Percentiles rank a stretch among this genome's conserved stretches.
Evolutionary conservation across 306 rosid species (phyloP).

Genomic region (Rosa multiflora): DNA sequence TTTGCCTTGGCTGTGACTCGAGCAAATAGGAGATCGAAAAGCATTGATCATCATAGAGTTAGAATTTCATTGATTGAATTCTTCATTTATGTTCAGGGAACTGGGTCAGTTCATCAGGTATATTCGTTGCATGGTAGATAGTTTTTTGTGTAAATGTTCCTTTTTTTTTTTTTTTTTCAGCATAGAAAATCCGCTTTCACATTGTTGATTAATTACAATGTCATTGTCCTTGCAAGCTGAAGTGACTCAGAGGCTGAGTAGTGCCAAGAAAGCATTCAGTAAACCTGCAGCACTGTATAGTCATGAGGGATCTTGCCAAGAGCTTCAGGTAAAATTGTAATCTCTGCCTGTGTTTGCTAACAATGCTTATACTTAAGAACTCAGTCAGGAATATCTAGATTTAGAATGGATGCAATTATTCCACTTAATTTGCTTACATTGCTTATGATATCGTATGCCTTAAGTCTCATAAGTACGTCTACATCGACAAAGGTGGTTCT

Average conservation of each 20-base stretch:
- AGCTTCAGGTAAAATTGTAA: slow-evolving; percentile 61
- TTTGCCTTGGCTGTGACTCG: too few species aligned
- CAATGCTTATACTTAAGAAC: not conserved
- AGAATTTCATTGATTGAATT: not conserved
- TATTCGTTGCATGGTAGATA: too few species aligned
- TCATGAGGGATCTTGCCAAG: slow-evolving; percentile 89
- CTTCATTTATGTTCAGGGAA: not conserved
- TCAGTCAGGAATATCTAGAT: not conserved
- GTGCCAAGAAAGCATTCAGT: slow-evolving; percentile 66
- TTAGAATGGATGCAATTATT: not conserved
- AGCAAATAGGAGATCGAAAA: not conserved
- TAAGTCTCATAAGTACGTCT: too few species aligned
- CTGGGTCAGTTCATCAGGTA: not conserved
- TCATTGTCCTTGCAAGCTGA: slow-evolving; percentile 56
- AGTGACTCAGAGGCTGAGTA: slow-evolving; percentile 84
- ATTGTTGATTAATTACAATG: not conserved
- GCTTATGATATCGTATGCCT: too few species aligned
- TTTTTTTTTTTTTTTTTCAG: too few species aligned
- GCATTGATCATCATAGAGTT: not conserved
- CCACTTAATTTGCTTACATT: too few species aligned
- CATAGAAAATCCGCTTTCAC: not conserved
- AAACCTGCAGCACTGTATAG: slow-evolving; percentile 69
- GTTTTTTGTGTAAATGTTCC: not conserved
- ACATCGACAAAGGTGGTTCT: too few species aligned
- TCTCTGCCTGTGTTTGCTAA: not conserved